phyloP scores from a whole-genome alignment of 2,329 filamentous ascomycete genomes.

The Aquanectria penicillioides region DNA sequence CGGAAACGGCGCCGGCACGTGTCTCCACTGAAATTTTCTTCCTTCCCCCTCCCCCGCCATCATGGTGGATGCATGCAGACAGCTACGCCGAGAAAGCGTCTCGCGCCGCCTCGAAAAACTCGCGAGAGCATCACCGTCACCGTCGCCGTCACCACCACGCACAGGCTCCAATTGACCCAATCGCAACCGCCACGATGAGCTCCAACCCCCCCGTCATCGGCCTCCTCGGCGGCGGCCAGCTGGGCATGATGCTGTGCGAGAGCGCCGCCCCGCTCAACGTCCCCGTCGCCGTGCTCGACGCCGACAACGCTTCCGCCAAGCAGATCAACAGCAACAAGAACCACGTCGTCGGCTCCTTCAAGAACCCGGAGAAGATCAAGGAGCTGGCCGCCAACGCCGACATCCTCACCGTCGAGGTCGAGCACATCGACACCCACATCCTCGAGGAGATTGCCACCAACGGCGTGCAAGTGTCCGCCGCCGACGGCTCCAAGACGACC shows the following conservation, averaged over 20 bases:
- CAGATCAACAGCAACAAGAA: slow-evolving; percentile 80
- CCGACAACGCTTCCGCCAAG: slow-evolving; percentile 80
- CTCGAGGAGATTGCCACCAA: slow-evolving; percentile 81
- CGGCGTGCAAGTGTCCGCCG: slow-evolving; percentile 64
- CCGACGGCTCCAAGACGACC: slow-evolving; percentile 44
- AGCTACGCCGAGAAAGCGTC: too few relatives aligned
- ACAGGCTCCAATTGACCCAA: too few relatives aligned
- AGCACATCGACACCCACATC: slow-evolving; percentile 91
- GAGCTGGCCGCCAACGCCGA: slow-evolving; percentile 81
- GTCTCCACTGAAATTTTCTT: slow-evolving; percentile 14
- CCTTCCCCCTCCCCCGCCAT: slow-evolving; percentile 16
- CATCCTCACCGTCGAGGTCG: slow-evolving; percentile 91
- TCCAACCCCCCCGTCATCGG: slow-evolving; percentile 52
- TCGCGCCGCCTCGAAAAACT: too few relatives aligned
- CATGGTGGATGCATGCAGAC: slow-evolving; percentile 1
- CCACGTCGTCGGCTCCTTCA: slow-evolving; percentile 89
- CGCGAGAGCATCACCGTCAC: too few relatives aligned
- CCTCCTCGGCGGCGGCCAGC: slow-evolving; percentile 72
- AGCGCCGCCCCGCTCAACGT: slow-evolving; percentile 81
- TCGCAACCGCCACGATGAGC: too few relatives aligned
- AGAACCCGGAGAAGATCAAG: slow-evolving; percentile 80
- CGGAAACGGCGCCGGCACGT: neutral
- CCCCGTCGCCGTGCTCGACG: slow-evolving; percentile 82
- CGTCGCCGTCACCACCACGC: too few relatives aligned
- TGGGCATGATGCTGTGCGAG: slow-evolving; percentile 94